These are phyloP conservation scores for Begonia loranthoides DNA, from an alignment of 306 rosid genomes.

Conservation along the genomic window DNA sequence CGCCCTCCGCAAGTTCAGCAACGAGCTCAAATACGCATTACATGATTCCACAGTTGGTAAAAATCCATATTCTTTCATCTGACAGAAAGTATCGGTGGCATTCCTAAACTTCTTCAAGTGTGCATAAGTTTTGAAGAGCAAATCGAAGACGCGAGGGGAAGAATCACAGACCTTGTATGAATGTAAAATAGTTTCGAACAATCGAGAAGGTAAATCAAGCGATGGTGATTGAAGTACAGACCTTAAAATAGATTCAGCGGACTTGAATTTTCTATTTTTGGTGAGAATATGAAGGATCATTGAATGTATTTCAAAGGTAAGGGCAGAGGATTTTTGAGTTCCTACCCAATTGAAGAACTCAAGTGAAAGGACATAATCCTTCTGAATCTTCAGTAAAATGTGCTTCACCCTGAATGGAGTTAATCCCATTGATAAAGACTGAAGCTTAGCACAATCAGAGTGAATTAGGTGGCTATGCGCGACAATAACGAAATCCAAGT, in stretches of 20 bases:
- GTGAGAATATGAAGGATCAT: constrained; percentile 59
- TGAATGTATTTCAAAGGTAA: constrained; percentile 41
- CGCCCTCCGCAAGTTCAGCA: constrained; percentile 41
- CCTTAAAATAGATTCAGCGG: constrained; percentile 36
- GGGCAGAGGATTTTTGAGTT: constrained; percentile 32
- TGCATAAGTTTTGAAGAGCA: constrained; percentile 68
- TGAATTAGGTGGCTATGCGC: constrained; percentile 59
- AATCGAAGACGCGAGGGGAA: constrained; percentile 54
- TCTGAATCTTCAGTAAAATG: constrained; percentile 38
- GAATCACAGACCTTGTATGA: constrained; percentile 49
- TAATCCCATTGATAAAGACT: constrained; percentile 28
- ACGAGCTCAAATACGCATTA: constrained; percentile 54
- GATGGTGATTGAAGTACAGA: constrained; percentile 18
- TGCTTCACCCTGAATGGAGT: constrained; percentile 54
- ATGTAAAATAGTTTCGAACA: constrained; percentile 45
- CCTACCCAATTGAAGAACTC: constrained; percentile 64
- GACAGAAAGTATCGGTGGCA: constrained; percentile 40
- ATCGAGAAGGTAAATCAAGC: constrained; percentile 25
- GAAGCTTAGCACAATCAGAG: constrained; percentile 61
- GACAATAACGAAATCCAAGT: constrained; percentile 68
- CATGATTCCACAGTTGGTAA: constrained; percentile 60
- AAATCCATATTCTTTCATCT: constrained; percentile 67
- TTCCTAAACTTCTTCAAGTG: constrained; percentile 45
- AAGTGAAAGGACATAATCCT: constrained; percentile 54
- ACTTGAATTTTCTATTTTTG: constrained; percentile 44